Evolutionary conservation across 495 filamentous ascomycete species (phyloP), one percentile per base, ranked within the genome.

Genomic region (Margaritispora aquatica): DNA sequence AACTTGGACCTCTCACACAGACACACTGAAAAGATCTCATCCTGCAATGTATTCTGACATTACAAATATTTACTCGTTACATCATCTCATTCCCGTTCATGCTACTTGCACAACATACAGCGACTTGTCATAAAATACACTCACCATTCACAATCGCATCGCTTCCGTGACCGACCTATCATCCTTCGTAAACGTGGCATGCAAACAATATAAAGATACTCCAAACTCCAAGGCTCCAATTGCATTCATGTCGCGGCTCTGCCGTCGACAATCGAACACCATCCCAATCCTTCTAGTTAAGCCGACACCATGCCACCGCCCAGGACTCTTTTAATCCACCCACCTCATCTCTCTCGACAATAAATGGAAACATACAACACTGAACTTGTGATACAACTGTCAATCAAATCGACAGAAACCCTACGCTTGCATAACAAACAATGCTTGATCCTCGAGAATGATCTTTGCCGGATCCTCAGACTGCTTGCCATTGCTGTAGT

Each of bases 201-300:
- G n/a, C n/a, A n/a, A n/a, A n/a, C n/a, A n/a, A n/a, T n/a, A n/a
- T n/a, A n/a, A n/a, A n/a, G n/a, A n/a, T n/a, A n/a, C n/a, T n/a
- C n/a, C n/a, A n/a, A n/a, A 46, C 26, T 3, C 38, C 23, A 36
- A 21, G 4, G 15, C 23, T 23, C 19, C 36, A 46, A 24, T 8
- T 26, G 51, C 46, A 57, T 19, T 57, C 57, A 52, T 61, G 59
- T 41, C 63, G 47, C 63, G 63, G 63, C 19, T 65, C 63, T 65
- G 62, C 63, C 63, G 63, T 55, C 46, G 55, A 55, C 58, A 61
- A 15, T 54, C 47, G 26, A 44, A 59, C 27, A 41, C 11, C 24
- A 22, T 50, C 59, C 46, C 29, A 24, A 10, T 22, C 53, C 54
- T 46, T 52, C n/a, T 26, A 24, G 53, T 47, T 10, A 8, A 47